phyloP scores from a whole-genome alignment of 1,284 basidiomycete genomes.

The Ustilago shanxiensis region DNA sequence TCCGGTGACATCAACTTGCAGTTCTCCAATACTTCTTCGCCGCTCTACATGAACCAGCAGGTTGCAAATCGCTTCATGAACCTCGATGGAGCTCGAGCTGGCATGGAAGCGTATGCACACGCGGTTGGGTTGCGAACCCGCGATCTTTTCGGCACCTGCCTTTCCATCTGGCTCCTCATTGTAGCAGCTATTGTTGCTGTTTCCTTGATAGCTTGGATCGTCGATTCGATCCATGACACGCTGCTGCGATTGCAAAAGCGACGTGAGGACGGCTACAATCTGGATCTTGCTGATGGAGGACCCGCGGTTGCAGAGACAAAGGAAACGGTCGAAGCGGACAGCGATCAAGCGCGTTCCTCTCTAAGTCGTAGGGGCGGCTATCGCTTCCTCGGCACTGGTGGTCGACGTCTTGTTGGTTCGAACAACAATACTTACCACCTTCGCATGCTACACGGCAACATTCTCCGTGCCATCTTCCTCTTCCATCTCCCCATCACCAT shows the following conservation, averaged over 20 bases:
- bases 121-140: constrained; percentile 83
- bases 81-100: constrained; percentile 71
- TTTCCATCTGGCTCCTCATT: constrained; percentile 85
- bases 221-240: constrained; percentile 53
- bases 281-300: constrained; percentile 14
- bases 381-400: constrained; percentile 34
- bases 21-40: constrained; percentile 78
- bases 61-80: constrained; percentile 80
- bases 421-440: constrained; percentile 53
- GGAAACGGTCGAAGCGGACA: constrained; percentile 24
- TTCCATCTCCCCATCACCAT: constrained; percentile 95
- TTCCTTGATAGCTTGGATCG: constrained; percentile 77
- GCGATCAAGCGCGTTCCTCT: constrained; percentile 37
- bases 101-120: constrained; percentile 83
- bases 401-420: constrained; percentile 33
- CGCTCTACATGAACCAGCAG: constrained; percentile 80
- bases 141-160: constrained; percentile 86
- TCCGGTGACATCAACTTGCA: constrained; percentile 72
- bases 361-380: constrained; percentile 45
- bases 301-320: constrained; percentile 23
- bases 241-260: constrained; percentile 35
- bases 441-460: constrained; percentile 79
- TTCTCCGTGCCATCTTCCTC: constrained; percentile 86
- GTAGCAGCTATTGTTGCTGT: constrained; percentile 79
- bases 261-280: constrained; percentile 44